Conservation (phyloP, 306 rosid species). For the Cicer bijugum region DNA sequence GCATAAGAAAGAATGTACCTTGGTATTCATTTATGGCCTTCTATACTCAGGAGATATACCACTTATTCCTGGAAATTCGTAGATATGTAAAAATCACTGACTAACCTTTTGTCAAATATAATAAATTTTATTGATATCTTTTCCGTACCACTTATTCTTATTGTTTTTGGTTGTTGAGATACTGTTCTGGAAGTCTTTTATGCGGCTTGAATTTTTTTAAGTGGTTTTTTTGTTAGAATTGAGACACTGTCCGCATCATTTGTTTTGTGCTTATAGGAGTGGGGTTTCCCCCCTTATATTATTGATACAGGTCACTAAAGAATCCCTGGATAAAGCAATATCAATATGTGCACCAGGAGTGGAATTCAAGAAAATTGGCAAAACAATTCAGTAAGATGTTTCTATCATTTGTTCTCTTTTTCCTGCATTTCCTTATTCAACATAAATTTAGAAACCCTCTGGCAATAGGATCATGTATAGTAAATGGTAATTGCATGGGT, state of each 20-base stretch:
- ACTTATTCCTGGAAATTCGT: conserved; percentile 6
- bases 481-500: conserved; percentile 30
- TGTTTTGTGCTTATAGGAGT: conserved; percentile 35
- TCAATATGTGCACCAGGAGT: conserved; percentile 92
- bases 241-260: conserved; percentile 27
- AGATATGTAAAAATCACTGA: background rate
- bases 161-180: conserved; percentile 30
- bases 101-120: conserved; percentile 1
- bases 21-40: conserved; percentile 27
- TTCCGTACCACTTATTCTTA: background rate
- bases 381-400: conserved; percentile 81
- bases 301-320: conserved; percentile 74
- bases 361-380: conserved; percentile 82
- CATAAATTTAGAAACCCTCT: conserved; percentile 3
- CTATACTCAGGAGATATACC: conserved; percentile 21
- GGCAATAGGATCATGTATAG: background rate
- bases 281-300: conserved; percentile 11
- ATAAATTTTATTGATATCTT: conserved; percentile 5
- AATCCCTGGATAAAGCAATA: conserved; percentile 85
- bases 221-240: conserved; percentile 2
- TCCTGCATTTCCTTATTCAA: background rate
- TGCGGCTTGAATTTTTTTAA: conserved; percentile 6
- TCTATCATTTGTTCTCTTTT: conserved; percentile 24
- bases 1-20: background rate
- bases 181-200: conserved; percentile 29